phyloP scores from a whole-genome alignment of 371 early-diverging fungal genomes.

The Rhizomucor pusillus region DNA sequence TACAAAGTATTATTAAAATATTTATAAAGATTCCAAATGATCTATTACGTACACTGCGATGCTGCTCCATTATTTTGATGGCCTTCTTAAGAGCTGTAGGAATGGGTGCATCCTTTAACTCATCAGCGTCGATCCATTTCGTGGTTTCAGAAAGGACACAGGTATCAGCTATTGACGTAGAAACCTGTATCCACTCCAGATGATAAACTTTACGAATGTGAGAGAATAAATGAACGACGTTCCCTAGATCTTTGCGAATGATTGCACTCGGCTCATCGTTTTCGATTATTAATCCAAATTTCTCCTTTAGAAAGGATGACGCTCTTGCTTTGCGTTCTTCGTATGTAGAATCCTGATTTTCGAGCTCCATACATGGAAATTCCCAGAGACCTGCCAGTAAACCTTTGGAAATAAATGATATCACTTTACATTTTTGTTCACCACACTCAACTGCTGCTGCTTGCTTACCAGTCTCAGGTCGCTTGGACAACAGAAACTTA shows the following conservation, averaged over 20 bases:
- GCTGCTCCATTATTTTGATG: conserved; percentile 51
- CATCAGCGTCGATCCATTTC: conserved; percentile 54
- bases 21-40: not conserved
- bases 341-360: conserved; percentile 28
- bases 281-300: conserved; percentile 24
- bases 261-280: conserved; percentile 4
- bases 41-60: conserved; percentile 13
- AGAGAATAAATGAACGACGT: conserved; percentile 67
- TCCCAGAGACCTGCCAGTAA: conserved; percentile 83
- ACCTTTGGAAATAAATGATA: conserved; percentile 27
- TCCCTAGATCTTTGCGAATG: conserved; percentile 49
- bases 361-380: conserved; percentile 62
- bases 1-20: not conserved
- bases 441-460: not conserved
- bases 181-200: conserved; percentile 49
- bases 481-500: conserved; percentile 52
- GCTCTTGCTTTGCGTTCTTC: conserved; percentile 33
- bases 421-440: not conserved
- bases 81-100: conserved; percentile 72
- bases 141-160: conserved; percentile 12
- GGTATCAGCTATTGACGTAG: not conserved
- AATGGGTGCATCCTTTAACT: conserved; percentile 56
- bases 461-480: conserved; percentile 48
- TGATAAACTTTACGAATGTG: conserved; percentile 69
- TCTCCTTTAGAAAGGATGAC: conserved; percentile 22